Evolutionary conservation across 805 yeast genomes (phyloP).

Genomic region (Pichia eremophila): DNA sequence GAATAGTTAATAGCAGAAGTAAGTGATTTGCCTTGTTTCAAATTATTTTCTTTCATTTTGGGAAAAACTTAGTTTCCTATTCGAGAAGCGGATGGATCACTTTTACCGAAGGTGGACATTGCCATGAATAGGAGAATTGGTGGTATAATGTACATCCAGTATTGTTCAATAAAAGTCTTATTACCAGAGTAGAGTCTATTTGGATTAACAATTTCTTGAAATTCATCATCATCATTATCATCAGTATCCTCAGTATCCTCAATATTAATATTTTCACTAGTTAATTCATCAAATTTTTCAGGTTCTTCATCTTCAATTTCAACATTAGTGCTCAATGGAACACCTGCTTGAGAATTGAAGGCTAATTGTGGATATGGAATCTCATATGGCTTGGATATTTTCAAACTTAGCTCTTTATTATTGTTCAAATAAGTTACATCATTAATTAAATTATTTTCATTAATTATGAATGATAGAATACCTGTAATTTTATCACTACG

Average conservation of each 20-base stretch:
- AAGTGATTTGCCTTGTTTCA: not conserved
- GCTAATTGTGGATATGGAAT: not conserved
- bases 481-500: not conserved
- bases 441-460: not conserved
- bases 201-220: constrained; percentile 5
- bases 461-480: not conserved
- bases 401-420: not conserved
- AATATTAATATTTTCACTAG: no score
- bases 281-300: no score
- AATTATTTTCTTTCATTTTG: not conserved
- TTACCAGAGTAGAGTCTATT: constrained; percentile 9
- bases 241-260: not conserved
- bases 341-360: not conserved
- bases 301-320: not conserved
- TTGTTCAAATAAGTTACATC: not conserved
- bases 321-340: not conserved
- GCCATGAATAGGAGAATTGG: constrained; percentile 21
- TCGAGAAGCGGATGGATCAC: not conserved
- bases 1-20: no score
- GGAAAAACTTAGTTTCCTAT: not conserved
- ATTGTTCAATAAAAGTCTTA: constrained; percentile 45
- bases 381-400: not conserved
- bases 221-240: not conserved
- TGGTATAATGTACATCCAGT: constrained; percentile 55
- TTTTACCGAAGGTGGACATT: not conserved